Base-by-base conservation (phyloP, 2,329 filamentous ascomycete species). In the Botrytis sinoallii region DNA sequence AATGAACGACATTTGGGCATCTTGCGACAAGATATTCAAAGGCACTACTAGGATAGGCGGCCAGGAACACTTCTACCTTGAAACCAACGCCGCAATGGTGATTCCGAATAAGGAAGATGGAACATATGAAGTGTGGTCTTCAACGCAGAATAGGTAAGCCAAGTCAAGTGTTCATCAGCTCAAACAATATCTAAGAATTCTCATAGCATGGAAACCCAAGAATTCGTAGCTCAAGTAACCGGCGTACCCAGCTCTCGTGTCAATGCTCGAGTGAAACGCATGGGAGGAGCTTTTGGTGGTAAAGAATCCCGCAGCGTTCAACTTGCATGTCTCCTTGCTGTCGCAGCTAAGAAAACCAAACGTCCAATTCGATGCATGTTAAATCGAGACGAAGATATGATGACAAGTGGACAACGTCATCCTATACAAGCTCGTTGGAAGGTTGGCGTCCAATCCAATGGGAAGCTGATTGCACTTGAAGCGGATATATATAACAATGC, bases 21-120 rank as follows among this genome's bases (percentile, higher is more conserved):
- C 77, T n/a, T 79, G 78, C 64, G 78, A 79, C 55, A 71, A 52
- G 29, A 70, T 79, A 0, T 97, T 98, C 81, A 86, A 88, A 72
- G 95, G 95, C 46, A 89, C 91, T 0, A 88, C 91, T 2, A 88
- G 94, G 70, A 97, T 98, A 89, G 95, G 95, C 65, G 95, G 95
- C 0, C 95, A 98, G 80, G 95, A 98, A 81, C 95, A 98, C 80
- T 98, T 98, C 81, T 98, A 98, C 78, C 87, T 98, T 2, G 95
- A 98, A 83, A 98, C 95, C 0, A 92, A 97, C 77, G 95, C 94
- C 4, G 92, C 91, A 70, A 81, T 97, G 25, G 93, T 89, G 0
- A 90, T 98, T 67, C 95, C 95, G 0, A 97, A 97, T 81, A 90
- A 89, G 0, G 95, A 98, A 82, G 93, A 97, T 81, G 94, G 94